Conservation (phyloP, 1,139 yeast genomes). For the Yamadazyma friedrichii region DNA sequence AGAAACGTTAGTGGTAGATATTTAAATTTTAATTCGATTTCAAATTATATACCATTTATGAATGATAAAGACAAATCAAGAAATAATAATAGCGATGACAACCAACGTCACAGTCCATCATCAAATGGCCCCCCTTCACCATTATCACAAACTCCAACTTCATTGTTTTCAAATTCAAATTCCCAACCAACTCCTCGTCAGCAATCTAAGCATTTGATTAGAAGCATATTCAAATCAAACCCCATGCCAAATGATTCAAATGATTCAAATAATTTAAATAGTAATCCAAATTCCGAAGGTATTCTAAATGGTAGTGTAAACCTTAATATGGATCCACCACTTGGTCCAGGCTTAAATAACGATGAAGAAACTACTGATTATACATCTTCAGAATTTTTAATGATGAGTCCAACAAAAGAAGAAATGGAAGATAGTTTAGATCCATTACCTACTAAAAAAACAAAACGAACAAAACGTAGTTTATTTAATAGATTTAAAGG, state of each 20-base stretch:
- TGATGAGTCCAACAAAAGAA: constrained; percentile 23
- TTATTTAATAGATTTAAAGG: constrained; percentile 43
- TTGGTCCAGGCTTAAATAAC: constrained; percentile 4
- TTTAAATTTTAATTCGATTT: constrained; percentile 36
- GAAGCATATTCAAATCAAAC: constrained; percentile 41
- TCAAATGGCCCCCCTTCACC: constrained; percentile 21
- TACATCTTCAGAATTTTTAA: constrained; percentile 16
- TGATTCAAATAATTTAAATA: not conserved
- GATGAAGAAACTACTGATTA: constrained; percentile 11
- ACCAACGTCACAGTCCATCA: constrained; percentile 1
- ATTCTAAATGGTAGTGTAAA: not conserved
- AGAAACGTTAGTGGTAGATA: constrained; percentile 22
- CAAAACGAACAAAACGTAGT: constrained; percentile 35
- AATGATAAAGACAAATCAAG: constrained; percentile 27
- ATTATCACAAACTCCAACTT: constrained; percentile 9
- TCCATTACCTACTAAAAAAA: constrained; percentile 22
- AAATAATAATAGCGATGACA: constrained; percentile 13
- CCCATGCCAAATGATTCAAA: constrained; percentile 9
- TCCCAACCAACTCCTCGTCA: constrained; percentile 19
- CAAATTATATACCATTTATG: constrained; percentile 47
- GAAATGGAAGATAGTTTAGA: constrained; percentile 21
- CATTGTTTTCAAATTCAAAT: constrained; percentile 8
- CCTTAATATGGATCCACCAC: not conserved
- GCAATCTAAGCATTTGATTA: constrained; percentile 36
- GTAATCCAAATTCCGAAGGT: not conserved